Conservation (phyloP, 2,329 filamentous ascomycete species). For the Teratosphaeriaceae sp. region DNA sequence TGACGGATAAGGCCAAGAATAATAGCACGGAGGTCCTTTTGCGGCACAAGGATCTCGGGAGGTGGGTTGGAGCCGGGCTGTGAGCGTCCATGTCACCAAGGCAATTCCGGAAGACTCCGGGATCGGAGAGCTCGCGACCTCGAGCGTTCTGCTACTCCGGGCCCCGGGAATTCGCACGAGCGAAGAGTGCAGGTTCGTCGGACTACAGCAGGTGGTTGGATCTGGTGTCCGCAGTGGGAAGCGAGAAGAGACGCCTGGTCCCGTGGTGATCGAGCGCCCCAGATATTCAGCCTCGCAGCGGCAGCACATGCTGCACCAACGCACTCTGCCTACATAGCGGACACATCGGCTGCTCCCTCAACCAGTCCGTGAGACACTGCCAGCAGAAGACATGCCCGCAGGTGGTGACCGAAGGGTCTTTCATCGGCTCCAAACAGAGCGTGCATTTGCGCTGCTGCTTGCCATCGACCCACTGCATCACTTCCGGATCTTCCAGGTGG, state of each 20-base stretch:
- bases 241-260: too few relatives aligned
- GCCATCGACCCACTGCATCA: conserved; percentile 77
- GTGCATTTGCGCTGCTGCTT: conserved; percentile 86
- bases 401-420: conserved; percentile 82
- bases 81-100: neutral
- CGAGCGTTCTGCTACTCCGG: too few relatives aligned
- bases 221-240: too few relatives aligned
- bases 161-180: too few relatives aligned
- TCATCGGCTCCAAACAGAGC: conserved; percentile 82
- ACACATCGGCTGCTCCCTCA: conserved; percentile 92
- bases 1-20: neutral
- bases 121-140: too few relatives aligned
- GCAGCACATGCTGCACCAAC: conserved; percentile 79
- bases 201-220: too few relatives aligned
- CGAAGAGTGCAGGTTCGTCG: too few relatives aligned
- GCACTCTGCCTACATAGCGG: conserved; percentile 83
- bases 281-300: conserved; percentile 51
- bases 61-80: neutral
- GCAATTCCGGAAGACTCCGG: neutral
- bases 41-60: conserved; percentile 1
- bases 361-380: conserved; percentile 92
- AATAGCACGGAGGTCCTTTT: neutral
- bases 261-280: neutral
- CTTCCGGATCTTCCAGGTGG: conserved; percentile 57
- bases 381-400: conserved; percentile 99